Percentiles rank a stretch among this genome's conserved stretches.
phyloP scores from a whole-genome alignment of 306 rosid genomes.

The Benincasa hispida region DNA sequence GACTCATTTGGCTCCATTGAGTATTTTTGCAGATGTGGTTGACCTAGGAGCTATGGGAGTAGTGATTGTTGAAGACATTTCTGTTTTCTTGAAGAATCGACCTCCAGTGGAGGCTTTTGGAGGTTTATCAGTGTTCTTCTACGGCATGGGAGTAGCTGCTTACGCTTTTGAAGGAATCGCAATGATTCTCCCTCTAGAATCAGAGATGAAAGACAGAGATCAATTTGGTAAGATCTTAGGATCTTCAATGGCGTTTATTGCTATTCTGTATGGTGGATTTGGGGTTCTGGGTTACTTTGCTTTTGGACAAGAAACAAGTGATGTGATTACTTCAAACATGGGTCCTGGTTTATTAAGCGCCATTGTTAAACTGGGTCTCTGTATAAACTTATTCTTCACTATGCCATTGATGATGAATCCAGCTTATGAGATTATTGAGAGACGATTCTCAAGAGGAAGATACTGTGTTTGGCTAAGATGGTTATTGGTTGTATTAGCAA shows the following conservation, averaged over 20 bases:
- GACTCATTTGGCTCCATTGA: constrained; percentile 38
- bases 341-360: constrained; percentile 27
- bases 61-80: constrained; percentile 23
- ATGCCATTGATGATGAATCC: constrained; percentile 60
- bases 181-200: constrained; percentile 42
- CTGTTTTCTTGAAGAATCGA: constrained; percentile 9
- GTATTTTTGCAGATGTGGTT: constrained; percentile 45
- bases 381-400: constrained; percentile 43
- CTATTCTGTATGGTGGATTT: constrained; percentile 28
- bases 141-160: constrained; percentile 38
- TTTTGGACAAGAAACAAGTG: constrained; percentile 38
- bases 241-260: constrained; percentile 27
- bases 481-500: constrained; percentile 28
- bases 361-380: constrained; percentile 39
- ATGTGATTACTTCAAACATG: constrained; percentile 34
- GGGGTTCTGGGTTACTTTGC: constrained; percentile 44
- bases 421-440: constrained; percentile 38
- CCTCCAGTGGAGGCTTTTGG: constrained; percentile 20
- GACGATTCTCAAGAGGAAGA: constrained; percentile 32
- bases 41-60: constrained; percentile 45
- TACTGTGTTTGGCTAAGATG: constrained; percentile 42
- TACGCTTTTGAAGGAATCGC: constrained; percentile 47
- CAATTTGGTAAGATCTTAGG: constrained; percentile 30
- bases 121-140: constrained; percentile 28
- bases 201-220: constrained; percentile 38